Evolutionary conservation across 805 yeast species (phyloP), one percentile per base, ranked within the genome.

Genomic region (Jamesozyma gamospora): DNA sequence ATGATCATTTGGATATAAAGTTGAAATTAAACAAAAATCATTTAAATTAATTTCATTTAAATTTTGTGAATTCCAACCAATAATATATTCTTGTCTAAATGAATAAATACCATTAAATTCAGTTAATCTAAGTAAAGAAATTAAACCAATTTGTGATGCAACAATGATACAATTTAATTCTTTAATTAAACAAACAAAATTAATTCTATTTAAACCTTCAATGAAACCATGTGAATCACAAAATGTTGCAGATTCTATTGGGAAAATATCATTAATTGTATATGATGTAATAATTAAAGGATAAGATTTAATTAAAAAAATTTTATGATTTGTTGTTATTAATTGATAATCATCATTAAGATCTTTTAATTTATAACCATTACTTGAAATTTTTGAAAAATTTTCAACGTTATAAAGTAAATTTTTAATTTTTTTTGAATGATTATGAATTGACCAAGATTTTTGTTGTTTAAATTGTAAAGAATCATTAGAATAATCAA

Each of bases 11-110:
- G 10, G 30, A 17, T 34, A 15, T 12, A 40, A 28, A 1, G 25
- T 24, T 11, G 34, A 16, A 6, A 6, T 19, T 3, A 42, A 36
- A 32, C 53, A 49, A 2, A n/a, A 24, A 33, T 38, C 37, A 21
- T 41, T 38, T 7, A 14, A 11, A 14, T 35, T 7, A 12, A 44
- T 38, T 10, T 29, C 15, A 19, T 28, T 32, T 9, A 53, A 47
- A 21, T 50, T 44, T 37, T 53, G 58, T 7, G 46, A 29, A 9
- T 43, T 36, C 57, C 58, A 54, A 7, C 60, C 60, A 3, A 50
- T 15, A 16, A 55, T 42, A 42, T 51, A 53, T 35, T 56, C 61
- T 37, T 54, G 58, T 40, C 60, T 47, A 35, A 53, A 56, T 11
- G 58, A 51, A 35, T 43, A 51, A 5, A 56, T 47, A 3, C 61